Base-by-base conservation (phyloP, 306 rosid species). In the Psophocarpus tetragonolobus region DNA sequence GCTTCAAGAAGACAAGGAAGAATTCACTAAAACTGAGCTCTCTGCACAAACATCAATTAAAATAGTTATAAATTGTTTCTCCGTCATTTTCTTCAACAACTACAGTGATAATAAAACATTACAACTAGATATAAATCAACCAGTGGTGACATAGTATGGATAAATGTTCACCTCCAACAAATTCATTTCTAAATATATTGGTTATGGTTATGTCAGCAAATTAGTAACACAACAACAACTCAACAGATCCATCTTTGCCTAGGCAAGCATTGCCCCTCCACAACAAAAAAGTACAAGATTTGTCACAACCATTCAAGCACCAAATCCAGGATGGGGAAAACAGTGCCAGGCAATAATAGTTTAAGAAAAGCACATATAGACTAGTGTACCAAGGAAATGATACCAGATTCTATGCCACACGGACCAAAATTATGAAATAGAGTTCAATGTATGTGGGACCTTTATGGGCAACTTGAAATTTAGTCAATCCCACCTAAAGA, bases 401-500 rank as follows among this genome's bases (percentile, higher is more conserved):
- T 30, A 20, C 8, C 47, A 65, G 60, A 63, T 21, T 48, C 54
- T 20, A 47, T 39, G 58, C 74, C 24, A 67, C 10, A 76, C n/a
- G n/a, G n/a, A 83, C 38, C 53, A 78, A 38, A 81, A 20, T 71
- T 76, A 27, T 17, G 21, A 47, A 60, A 64, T 4, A 35, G 35
- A 44, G 58, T 39, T 70, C 45, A 15, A 10, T 88, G 87, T 86
- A 51, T 47, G 88, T 66, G 84, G 87, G 87, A 82, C 83, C 90
- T 90, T 90, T 90, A 83, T 86, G 87, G 74, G 83, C 85, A 88
- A 75, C 10, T 71, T 85, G 83, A 75, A 71, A 80, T 82, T 88
- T 58, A 23, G 71, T 64, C 83, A 77, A 80, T 71, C 96, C 87
- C 97, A 87, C 84, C 96, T 90, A 90, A 86, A 87, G 92, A 88